Evolutionary conservation across 257 asterid species (phyloP), one percentile per base, ranked within the genome.

Genomic region (Asclepias syriaca): DNA sequence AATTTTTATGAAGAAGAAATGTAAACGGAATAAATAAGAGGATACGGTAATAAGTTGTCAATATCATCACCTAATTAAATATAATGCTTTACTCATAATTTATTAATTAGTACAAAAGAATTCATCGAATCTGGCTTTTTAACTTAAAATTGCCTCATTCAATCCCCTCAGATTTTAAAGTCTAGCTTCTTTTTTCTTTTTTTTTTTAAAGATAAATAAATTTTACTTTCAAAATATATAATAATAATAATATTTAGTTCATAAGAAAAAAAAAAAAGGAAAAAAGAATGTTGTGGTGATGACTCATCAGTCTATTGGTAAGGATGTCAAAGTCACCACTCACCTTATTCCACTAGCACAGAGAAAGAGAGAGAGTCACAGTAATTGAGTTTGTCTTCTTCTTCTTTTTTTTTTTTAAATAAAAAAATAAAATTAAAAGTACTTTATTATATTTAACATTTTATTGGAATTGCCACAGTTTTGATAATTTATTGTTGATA

Each of bases 71-170:
- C 68, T 37, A 64, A 64, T 54, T 54, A 43, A 49, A 49, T 12
- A 49, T 4, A 63, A 63, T 16, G 67, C 67, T 63, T 63, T 34
- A 34, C 67, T 63, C 19, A 63, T 63, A 60, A 60, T 60, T 34
- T 14, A 61, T 9, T 14, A 9, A 29, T 34, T 14, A 61, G 45
- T 14, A 9, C 12, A n/a, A 54, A 10, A 48, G 0, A 15, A 16
- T 54, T 19, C 9, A 43, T 54, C 8, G 59, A 54, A 34, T 5
- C 13, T 32, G 48, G 46, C 6, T 6, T 15, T 15, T 61, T 11
- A 15, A 11, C 46, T 6, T 32, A 3, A 32, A 61, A 5, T 32
- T 61, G 40, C 48, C 37, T 3, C 46, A 29, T 24, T 7, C 46
- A 60, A 12, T 7, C 24, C 27, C 6, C 27, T 54, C n/a, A 24